Percentiles rank a stretch among this genome's conserved stretches.
phyloP scores from a whole-genome alignment of 148 eudicot species.

The Chenopodium formosanum region DNA sequence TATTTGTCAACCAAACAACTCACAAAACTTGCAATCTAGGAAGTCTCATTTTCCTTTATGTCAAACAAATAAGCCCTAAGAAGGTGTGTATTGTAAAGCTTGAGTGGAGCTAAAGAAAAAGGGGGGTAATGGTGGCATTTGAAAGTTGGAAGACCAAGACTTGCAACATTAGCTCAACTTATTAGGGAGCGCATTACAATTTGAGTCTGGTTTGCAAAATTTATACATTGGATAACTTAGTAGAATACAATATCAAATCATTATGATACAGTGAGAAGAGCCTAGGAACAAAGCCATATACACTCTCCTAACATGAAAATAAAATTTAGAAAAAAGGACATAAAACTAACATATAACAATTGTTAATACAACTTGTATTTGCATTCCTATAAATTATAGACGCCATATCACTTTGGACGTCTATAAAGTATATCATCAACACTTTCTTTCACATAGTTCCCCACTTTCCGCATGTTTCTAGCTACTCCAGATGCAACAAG shows the following conservation, averaged over 20 bases:
- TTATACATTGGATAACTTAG: slow-evolving; percentile 20
- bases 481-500: slow-evolving; percentile 85
- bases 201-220: slow-evolving; percentile 2
- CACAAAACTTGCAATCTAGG: too few relatives aligned
- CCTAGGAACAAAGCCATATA: slow-evolving; percentile 1
- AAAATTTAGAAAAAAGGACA: not conserved
- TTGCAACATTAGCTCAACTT: not conserved
- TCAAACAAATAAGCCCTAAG: too few relatives aligned
- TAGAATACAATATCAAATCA: slow-evolving; percentile 1
- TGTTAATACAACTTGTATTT: not conserved
- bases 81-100: too few relatives aligned
- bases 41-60: too few relatives aligned
- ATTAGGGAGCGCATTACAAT: not conserved
- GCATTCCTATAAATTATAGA: not conserved
- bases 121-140: too few relatives aligned
- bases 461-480: slow-evolving; percentile 70
- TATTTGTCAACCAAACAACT: too few relatives aligned
- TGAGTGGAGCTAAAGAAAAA: too few relatives aligned
- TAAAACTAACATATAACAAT: slow-evolving; percentile 12
- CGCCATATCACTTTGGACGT: slow-evolving; percentile 59
- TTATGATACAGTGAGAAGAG: slow-evolving; percentile 16
- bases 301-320: slow-evolving; percentile 1
- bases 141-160: not conserved
- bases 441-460: slow-evolving; percentile 64
- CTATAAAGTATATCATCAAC: slow-evolving; percentile 72